Evolutionary conservation across 768 basidiomycete genomes (phyloP), one percentile per base, ranked within the genome.

Genomic region (Lentinula edodes): DNA sequence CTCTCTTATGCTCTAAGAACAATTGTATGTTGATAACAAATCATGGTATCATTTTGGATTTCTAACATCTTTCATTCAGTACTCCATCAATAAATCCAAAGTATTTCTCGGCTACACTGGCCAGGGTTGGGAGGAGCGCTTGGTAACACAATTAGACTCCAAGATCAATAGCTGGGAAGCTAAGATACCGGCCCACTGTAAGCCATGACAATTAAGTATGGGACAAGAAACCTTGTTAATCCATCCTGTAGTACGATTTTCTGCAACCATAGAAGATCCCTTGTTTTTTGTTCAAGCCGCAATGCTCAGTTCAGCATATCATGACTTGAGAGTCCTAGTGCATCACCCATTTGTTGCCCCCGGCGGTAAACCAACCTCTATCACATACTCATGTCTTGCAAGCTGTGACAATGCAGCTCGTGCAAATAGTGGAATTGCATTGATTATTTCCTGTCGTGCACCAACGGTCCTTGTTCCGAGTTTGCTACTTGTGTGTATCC

Each of bases 81-180:
- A 48, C 52, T 23, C 61, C 38, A 66, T 74, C 2, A 46, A 36
- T 35, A 55, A 53, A 45, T 58, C 28, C 34, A 58, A 34, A 51
- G 48, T 9, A 15, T 34, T 51, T 34, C 16, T 60, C 12, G 41
- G 48, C 9, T 59, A 51, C 15, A 50, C 48, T n/a, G 52, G 61
- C 13, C 52, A 42, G 15, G 41, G 61, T 42, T 52, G 61, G 61
- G 28, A 54, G 13, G 39, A 28, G 85, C 88, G 60, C 80, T 86
- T 59, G 79, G 85, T 93, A 5, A 81, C 83, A 6, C 87, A 90
- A 59, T 76, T 93, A 3, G 90, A 93, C 73, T 86, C 87, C 3
- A 83, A 84, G 2, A 73, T 93, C 68, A 91, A 92, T 65, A 79
- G 81, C 20, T 93, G 91, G 91, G 79, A 88, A 55, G 86, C 89